Conservation (phyloP, 257 asterid genomes). For the Nicotiana obtusifolia region DNA sequence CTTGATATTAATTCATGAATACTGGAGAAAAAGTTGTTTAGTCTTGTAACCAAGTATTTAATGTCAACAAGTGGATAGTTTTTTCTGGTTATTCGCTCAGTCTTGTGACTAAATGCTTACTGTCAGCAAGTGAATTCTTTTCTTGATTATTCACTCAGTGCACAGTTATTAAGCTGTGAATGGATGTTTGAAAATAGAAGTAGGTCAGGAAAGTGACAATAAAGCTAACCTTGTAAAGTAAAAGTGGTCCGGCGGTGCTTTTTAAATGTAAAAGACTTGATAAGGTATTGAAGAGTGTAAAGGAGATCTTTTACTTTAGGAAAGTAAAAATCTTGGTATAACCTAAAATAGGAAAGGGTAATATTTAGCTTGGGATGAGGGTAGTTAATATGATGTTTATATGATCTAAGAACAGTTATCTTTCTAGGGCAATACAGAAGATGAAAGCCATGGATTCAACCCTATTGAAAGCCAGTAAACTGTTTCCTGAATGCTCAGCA, state of each 20-base stretch:
- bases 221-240: not conserved
- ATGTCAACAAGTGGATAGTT: not conserved
- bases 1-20: not conserved
- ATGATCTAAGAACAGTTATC: conserved; percentile 1
- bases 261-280: not conserved
- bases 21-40: not conserved
- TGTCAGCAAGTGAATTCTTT: not conserved
- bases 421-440: conserved; percentile 17
- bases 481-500: conserved; percentile 49
- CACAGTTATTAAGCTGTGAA: not conserved
- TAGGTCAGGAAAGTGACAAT: not conserved
- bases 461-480: conserved; percentile 43
- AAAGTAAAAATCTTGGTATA: not conserved
- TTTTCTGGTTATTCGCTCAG: not conserved
- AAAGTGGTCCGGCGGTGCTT: not conserved
- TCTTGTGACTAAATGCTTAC: not conserved
- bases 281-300: not conserved
- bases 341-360: not conserved
- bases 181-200: conserved; percentile 1
- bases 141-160: not conserved
- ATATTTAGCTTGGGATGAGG: not conserved
- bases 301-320: not conserved
- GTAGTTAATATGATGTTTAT: not conserved
- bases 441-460: conserved; percentile 53
- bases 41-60: not conserved